Conservation (phyloP, 2,329 filamentous ascomycete genomes). For the Dichotomopilus funicola region DNA sequence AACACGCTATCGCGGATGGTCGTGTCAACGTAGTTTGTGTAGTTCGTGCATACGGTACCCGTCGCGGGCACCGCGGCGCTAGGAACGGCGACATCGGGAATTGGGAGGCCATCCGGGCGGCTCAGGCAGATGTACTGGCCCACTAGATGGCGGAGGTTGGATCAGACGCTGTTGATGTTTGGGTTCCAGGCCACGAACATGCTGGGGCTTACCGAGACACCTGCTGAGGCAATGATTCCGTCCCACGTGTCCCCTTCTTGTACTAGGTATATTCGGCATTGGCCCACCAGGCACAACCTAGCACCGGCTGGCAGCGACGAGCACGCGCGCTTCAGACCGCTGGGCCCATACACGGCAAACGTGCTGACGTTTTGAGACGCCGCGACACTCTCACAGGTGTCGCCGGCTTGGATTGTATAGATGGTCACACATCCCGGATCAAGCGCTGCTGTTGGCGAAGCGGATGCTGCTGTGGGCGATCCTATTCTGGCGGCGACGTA, state of each 20-base stretch:
- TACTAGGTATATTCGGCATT: background rate
- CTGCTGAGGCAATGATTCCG: background rate
- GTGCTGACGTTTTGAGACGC: background rate
- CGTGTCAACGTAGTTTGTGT: background rate
- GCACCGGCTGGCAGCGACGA: background rate
- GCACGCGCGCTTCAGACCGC: background rate
- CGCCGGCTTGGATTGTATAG: background rate
- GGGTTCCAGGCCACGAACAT: conserved; percentile 8
- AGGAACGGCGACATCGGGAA: background rate
- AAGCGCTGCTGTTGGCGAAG: background rate
- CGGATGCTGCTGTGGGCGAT: background rate
- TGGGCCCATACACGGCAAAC: background rate
- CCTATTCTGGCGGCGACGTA: background rate
- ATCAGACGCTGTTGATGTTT: conserved; percentile 1
- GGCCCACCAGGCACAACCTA: background rate
- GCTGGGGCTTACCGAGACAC: background rate
- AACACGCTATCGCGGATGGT: background rate
- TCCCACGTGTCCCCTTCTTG: background rate
- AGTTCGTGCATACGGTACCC: background rate
- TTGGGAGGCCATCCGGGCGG: background rate
- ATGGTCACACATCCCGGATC: background rate
- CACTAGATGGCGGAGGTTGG: conserved; percentile 1
- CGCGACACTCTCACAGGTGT: background rate
- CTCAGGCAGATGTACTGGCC: background rate
- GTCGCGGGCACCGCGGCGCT: background rate